Evolutionary conservation across 2,329 filamentous ascomycete species (phyloP).

Genomic region (Fusarium solani-melongenae): DNA sequence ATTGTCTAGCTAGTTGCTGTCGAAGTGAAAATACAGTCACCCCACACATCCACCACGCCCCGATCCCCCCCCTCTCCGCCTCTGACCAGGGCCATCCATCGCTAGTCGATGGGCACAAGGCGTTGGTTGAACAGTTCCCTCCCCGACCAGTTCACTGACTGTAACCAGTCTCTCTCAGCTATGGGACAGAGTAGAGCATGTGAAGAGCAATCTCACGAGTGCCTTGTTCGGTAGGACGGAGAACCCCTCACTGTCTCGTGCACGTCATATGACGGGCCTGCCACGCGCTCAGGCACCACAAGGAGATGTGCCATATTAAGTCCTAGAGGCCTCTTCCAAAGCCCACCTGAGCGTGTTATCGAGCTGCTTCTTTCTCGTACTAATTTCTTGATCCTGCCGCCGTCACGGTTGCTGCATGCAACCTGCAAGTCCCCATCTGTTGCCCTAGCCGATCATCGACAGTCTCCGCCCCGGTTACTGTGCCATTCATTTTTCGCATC

Average conservation of each 20-base stretch:
- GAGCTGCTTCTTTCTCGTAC: slow-evolving; percentile 1
- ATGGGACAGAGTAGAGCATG: neutral
- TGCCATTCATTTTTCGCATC: neutral
- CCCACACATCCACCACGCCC: slow-evolving; percentile 1
- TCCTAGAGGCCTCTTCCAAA: neutral
- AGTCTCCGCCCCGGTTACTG: neutral
- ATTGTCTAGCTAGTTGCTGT: neutral
- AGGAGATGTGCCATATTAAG: slow-evolving; percentile 7
- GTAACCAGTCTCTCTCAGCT: slow-evolving; percentile 11
- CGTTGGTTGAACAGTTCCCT: neutral
- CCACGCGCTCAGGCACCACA: slow-evolving; percentile 2
- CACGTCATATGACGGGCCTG: slow-evolving; percentile 31
- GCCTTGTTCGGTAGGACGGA: slow-evolving; percentile 4
- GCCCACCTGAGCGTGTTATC: neutral
- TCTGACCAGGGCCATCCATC: neutral
- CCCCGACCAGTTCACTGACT: slow-evolving; percentile 4
- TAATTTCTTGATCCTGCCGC: neutral
- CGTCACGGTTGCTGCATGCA: slow-evolving; percentile 14
- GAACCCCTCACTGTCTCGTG: slow-evolving; percentile 4
- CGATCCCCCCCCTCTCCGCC: slow-evolving; percentile 3
- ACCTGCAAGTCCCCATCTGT: slow-evolving; percentile 21
- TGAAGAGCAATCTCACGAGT: slow-evolving; percentile 24
- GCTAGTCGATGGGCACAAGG: neutral
- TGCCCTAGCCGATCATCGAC: neutral
- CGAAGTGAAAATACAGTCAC: neutral